Conservation (phyloP, 2,329 filamentous ascomycete genomes). For the Teratosphaeria epicoccoides region DNA sequence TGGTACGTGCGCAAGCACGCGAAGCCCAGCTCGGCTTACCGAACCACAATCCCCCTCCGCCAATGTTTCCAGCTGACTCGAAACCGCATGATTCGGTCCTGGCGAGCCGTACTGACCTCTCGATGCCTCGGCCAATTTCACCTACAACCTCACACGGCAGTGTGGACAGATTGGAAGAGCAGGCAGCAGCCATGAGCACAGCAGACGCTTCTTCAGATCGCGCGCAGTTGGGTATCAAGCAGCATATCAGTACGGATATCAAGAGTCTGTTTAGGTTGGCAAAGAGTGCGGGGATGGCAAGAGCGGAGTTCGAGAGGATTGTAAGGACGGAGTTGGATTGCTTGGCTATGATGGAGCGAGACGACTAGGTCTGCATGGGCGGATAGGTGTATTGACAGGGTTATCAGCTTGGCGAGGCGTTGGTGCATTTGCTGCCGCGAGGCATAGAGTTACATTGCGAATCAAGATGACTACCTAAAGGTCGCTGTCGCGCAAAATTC, state of each 20-base stretch:
- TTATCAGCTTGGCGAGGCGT: background rate
- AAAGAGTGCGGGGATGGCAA: constrained; percentile 58
- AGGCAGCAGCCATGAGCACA: constrained; percentile 21
- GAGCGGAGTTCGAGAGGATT: constrained; percentile 63
- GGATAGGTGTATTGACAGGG: background rate
- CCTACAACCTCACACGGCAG: constrained; percentile 28
- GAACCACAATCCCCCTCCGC: background rate
- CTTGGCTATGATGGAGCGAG: constrained; percentile 56
- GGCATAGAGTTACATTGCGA: background rate
- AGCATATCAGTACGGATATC: constrained; percentile 67
- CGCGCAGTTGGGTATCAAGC: constrained; percentile 62
- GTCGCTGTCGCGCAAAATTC: background rate
- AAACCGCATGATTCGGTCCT: background rate
- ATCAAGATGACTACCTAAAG: too few relatives aligned
- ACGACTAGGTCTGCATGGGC: constrained; percentile 24
- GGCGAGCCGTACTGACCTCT: constrained; percentile 6
- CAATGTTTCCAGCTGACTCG: background rate
- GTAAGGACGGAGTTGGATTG: constrained; percentile 62
- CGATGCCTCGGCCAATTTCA: constrained; percentile 42
- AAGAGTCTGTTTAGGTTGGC: constrained; percentile 67
- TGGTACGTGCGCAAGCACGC: constrained; percentile 18
- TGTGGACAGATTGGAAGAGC: constrained; percentile 49
- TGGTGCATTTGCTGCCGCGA: background rate
- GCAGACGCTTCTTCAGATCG: constrained; percentile 34
- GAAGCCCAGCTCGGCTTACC: background rate